phyloP scores from a whole-genome alignment of 192 early-diverging fungal genomes.

The Gonapodya sp. region DNA sequence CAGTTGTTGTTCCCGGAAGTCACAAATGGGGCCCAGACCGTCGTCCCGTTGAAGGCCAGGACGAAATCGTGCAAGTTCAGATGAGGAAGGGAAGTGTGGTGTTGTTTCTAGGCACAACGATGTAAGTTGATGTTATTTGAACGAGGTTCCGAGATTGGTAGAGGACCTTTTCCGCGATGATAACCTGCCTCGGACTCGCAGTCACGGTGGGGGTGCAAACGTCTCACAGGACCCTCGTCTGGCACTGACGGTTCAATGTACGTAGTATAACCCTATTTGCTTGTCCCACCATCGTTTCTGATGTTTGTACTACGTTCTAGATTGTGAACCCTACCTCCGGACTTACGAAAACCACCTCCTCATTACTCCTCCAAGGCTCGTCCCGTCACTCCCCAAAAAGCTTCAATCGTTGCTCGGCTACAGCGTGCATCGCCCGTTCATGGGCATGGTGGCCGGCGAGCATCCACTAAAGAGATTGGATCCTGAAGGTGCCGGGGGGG shows the following conservation, averaged over 20 bases:
- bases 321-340: slow-evolving; percentile 4
- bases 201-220: slow-evolving; percentile 1
- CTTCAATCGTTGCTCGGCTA: background rate
- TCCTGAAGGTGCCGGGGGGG: background rate
- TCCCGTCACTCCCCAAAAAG: background rate
- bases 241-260: background rate
- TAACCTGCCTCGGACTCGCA: too few species aligned
- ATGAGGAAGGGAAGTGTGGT: background rate
- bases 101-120: background rate
- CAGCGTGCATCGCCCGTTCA: background rate
- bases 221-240: background rate
- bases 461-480: slow-evolving; percentile 5
- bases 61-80: background rate
- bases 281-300: background rate
- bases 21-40: background rate
- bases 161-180: too few species aligned
- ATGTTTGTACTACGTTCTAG: background rate
- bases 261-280: background rate
- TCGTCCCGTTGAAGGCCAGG: background rate
- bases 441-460: background rate
- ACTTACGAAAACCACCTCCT: slow-evolving; percentile 7
- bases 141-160: too few species aligned
- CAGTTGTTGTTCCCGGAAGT: background rate
- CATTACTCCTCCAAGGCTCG: background rate
- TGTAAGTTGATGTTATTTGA: too few species aligned